A percentile compares a stretch with the other conserved stretches of the same genome.
phyloP scores from a whole-genome alignment of 768 basidiomycete species.

The Amanita polypyramis region DNA sequence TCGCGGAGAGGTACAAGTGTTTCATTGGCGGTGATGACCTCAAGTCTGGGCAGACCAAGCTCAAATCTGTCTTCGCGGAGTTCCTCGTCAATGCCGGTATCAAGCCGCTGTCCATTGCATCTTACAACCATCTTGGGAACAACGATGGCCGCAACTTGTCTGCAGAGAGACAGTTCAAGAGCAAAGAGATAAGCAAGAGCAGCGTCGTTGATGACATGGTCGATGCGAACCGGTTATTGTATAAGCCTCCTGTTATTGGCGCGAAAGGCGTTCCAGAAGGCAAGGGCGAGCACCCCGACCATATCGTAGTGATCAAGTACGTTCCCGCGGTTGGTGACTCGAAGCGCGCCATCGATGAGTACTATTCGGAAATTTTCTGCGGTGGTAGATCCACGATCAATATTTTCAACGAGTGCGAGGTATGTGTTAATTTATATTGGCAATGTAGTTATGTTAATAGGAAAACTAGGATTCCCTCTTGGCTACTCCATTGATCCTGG shows the following conservation, averaged over 20 bases:
- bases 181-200: constrained; percentile 97
- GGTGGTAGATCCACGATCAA: constrained; percentile 91
- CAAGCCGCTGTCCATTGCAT: constrained; percentile 94
- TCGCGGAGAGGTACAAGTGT: constrained; percentile 79
- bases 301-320: constrained; percentile 95
- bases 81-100: constrained; percentile 98
- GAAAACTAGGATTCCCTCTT: constrained; percentile 74
- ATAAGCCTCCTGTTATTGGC: constrained; percentile 64
- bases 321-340: constrained; percentile 95
- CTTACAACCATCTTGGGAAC: constrained; percentile 98
- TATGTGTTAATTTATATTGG: constrained; percentile 19
- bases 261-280: constrained; percentile 38
- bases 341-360: constrained; percentile 99
- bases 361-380: constrained; percentile 96
- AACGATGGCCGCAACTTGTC: constrained; percentile 93
- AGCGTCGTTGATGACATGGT: constrained; percentile 99
- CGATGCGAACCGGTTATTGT: constrained; percentile 77
- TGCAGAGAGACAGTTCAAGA: constrained; percentile 88
- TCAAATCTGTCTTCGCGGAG: constrained; percentile 95
- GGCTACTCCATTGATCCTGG: constrained; percentile 92
- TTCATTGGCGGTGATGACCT: constrained; percentile 98
- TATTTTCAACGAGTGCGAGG: constrained; percentile 97
- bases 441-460: constrained; percentile 6
- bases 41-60: constrained; percentile 96
- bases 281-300: constrained; percentile 97